Conservation (phyloP, 441 rosid genomes). For the Flueggea neowawraea region DNA sequence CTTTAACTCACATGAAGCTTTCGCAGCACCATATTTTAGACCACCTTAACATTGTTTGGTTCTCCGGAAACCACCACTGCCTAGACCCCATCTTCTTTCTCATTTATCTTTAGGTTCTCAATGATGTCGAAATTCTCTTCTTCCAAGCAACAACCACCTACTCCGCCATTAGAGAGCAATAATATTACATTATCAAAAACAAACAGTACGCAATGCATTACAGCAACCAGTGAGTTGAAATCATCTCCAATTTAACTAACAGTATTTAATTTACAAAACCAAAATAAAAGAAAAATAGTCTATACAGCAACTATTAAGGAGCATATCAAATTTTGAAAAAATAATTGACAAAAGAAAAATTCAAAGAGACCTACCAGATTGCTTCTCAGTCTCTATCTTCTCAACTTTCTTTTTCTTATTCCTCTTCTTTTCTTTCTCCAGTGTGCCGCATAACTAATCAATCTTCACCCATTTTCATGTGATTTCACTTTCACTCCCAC, state of each 20-base stretch:
- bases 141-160: constrained; percentile 32
- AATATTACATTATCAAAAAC: too few species aligned
- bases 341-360: neutral
- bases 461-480: too few species aligned
- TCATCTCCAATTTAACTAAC: neutral
- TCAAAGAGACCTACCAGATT: constrained; percentile 33
- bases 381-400: constrained; percentile 24
- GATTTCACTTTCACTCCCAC: too few species aligned
- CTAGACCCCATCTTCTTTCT: constrained; percentile 8
- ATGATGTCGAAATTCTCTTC: constrained; percentile 16
- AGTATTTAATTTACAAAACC: neutral
- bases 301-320: neutral
- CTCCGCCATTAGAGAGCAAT: neutral
- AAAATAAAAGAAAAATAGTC: neutral
- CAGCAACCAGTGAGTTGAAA: too few species aligned
- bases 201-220: neutral
- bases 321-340: neutral
- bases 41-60: constrained; percentile 24
- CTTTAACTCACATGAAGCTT: constrained; percentile 96
- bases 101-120: constrained; percentile 15
- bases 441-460: too few species aligned
- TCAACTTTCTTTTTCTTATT: constrained; percentile 30
- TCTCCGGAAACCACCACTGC: constrained; percentile 21
- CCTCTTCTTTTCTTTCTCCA: too few species aligned
- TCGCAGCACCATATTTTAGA: constrained; percentile 59